Conservation (phyloP, 1,284 basidiomycete species). For the Ceratobasidium sp. region DNA sequence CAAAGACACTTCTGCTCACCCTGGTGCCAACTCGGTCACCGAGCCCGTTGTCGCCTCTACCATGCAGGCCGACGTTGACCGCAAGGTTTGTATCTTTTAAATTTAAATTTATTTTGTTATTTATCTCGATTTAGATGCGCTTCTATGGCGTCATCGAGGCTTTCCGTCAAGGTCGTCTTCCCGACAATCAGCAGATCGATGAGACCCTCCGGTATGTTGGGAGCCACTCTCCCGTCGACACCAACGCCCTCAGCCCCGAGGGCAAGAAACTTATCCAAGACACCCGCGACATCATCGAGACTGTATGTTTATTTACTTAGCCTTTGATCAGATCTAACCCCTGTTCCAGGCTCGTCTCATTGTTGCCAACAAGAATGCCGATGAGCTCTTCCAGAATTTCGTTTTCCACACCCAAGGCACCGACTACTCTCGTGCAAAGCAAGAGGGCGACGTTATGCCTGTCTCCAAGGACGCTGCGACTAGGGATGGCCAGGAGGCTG, state of each 20-base stretch:
- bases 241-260: constrained; percentile 77
- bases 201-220: constrained; percentile 77
- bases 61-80: constrained; percentile 50
- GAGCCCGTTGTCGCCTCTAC: constrained; percentile 34
- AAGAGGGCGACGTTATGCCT: constrained; percentile 64
- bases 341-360: constrained; percentile 67
- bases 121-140: constrained; percentile 64
- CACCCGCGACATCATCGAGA: constrained; percentile 78
- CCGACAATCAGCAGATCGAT: constrained; percentile 86
- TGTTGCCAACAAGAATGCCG: constrained; percentile 85
- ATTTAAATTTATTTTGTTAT: neutral
- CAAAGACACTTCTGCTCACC: constrained; percentile 49
- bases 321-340: neutral
- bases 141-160: constrained; percentile 86
- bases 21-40: constrained; percentile 49
- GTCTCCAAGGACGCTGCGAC: constrained; percentile 71
- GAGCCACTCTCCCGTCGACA: constrained; percentile 76
- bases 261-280: constrained; percentile 85
- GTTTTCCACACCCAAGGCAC: constrained; percentile 80
- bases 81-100: constrained; percentile 46
- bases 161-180: constrained; percentile 82
- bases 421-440: constrained; percentile 64
- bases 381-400: constrained; percentile 91
- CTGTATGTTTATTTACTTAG: constrained; percentile 55
- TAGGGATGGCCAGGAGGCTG: constrained; percentile 75